These are phyloP conservation scores for Danielozyma ontarioensis DNA, from an alignment of 805 yeast genomes.

Conservation along the genomic window DNA sequence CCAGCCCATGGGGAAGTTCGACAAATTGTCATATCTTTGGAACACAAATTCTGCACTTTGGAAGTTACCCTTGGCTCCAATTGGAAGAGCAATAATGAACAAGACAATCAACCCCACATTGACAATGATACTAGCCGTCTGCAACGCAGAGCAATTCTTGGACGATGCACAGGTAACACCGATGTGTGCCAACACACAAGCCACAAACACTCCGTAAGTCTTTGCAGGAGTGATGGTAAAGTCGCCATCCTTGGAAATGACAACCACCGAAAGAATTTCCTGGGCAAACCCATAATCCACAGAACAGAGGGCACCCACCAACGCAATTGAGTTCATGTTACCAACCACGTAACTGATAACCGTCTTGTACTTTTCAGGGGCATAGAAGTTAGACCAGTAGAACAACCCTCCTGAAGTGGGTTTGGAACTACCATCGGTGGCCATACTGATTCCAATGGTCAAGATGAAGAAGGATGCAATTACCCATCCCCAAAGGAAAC, in stretches of 20 bases:
- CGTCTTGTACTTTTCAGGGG: constrained; percentile 19
- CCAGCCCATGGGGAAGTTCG: constrained; percentile 60
- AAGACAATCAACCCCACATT: constrained; percentile 50
- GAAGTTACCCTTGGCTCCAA: constrained; percentile 44
- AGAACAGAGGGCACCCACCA: constrained; percentile 62
- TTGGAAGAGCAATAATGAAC: constrained; percentile 59
- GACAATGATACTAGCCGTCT: constrained; percentile 50
- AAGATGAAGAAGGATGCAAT: constrained; percentile 20
- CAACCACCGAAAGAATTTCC: constrained; percentile 55
- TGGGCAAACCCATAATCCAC: constrained; percentile 65
- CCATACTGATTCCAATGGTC: constrained; percentile 23
- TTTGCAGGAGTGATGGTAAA: constrained; percentile 51
- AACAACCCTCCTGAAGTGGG: constrained; percentile 31
- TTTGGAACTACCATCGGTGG: constrained; percentile 19
- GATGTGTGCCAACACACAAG: constrained; percentile 49
- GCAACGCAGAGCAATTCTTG: constrained; percentile 51
- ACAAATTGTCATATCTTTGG: constrained; percentile 44
- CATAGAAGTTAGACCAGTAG: constrained; percentile 32
- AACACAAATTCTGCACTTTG: constrained; percentile 52
- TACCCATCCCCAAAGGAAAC: constrained; percentile 70
- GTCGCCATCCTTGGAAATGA: constrained; percentile 47
- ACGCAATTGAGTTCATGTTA: constrained; percentile 60
- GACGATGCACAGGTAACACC: constrained; percentile 53
- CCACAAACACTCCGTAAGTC: constrained; percentile 63
- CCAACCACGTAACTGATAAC: constrained; percentile 54